Evolutionary conservation across 2,329 filamentous ascomycete species (phyloP), one percentile per base, ranked within the genome.

Genomic region (Emergomyces pasteurianus): DNA sequence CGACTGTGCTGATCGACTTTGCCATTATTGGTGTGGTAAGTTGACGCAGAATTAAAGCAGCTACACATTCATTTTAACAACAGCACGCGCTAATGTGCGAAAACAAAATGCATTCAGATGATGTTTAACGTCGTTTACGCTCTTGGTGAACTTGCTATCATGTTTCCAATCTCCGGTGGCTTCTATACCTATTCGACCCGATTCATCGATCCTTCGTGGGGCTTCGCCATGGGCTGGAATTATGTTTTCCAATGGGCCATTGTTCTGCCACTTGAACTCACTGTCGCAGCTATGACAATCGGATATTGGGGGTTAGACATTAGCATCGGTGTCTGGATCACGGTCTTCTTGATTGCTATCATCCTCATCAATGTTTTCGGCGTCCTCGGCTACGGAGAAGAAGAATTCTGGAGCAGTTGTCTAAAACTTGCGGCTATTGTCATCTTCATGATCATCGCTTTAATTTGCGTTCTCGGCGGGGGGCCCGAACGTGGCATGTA

Each of bases 221-320:
- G 75, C 2, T 77, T 78, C 58, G 75, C 75, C 28, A 74, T 77
- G 75, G 54, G 75, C 18, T 77, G 75, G 75, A 73, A 77, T 60
- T 94, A 95, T 71, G 89, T 88, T 5, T 74, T 95, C 65, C 87
- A 91, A 73, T 95, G 91, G 90, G 80, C 94, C 1, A 82, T 89
- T 49, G 84, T 92, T 0, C 73, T 95, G 31, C 90, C 90, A 0
- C 80, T 95, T 54, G 90, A 95, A 72, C 85, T 95, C 59, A 88
- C 92, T 60, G 87, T 88, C 2, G 90, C 89, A 6, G 87, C 88
- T 6, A 82, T 92, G 26, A 92, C 89, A 0, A 85, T 92, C 60
- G 81, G 84, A 23, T 94, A 86, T 71, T 95, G 90, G 90, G 62
- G 62, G 47, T 65, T 63, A 42, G 65, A 70, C 49, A 63, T 74